Evolutionary conservation across 805 yeast genomes (phyloP), one percentile per base, ranked within the genome.

Genomic region (Ascoidea tarda): DNA sequence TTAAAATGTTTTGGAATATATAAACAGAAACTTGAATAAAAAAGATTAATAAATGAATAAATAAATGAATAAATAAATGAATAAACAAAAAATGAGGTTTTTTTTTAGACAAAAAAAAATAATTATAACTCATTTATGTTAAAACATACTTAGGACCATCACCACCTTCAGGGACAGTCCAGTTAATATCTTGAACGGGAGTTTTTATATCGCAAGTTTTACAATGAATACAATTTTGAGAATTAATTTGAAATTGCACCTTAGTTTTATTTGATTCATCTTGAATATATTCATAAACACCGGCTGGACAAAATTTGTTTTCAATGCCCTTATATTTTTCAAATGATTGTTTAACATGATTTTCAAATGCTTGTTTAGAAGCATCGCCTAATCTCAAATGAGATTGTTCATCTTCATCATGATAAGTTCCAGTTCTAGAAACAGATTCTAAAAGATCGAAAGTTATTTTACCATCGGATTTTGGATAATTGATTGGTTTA

Each of bases 151-250:
- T 93, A 53, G 99, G 99, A 12, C 99, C 99, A 66, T 86, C 99
- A 33, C 98, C 97, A 56, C 99, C 98, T 71, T 93, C 98, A 6
- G 99, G 99, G n/a, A 88, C 96, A 10, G 82, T 78, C 99, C 99
- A 93, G 63, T 79, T 76, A 57, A 93, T 93, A 63, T 90, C 96
- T 69, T 91, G 96, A 0, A 87, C 75, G 6, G 99, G 99, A 6
- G 84, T 95, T 69, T 93, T 93, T 66, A 93, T 93, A 68, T 93
- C 99, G 73, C 99, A 91, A 1, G 98, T 91, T 69, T 93, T 93
- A 72, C 99, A 93, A 68, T 93, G 99, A 59, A 93, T 90, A 72
- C 99, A 93, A 69, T 93, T 93, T 69, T 93, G 99, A 21, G 96
- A 79, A 69, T 93, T 93, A 68, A 93, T 91, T 66, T 87, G 93